Conservation (phyloP, 2,329 filamentous ascomycete species). For the Talaromyces amestolkiae region DNA sequence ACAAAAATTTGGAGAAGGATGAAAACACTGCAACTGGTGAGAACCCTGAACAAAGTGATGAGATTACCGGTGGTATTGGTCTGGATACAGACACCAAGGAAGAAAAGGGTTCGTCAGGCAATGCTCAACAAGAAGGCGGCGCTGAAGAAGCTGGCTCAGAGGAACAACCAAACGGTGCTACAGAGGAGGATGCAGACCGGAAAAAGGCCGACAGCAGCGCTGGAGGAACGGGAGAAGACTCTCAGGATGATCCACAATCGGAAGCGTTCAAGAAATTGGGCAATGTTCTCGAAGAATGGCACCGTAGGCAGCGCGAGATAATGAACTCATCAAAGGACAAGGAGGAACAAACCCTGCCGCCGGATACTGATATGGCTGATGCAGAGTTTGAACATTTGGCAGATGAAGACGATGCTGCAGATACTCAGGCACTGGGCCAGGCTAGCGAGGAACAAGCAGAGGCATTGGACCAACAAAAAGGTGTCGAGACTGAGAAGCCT, state of each 20-base stretch:
- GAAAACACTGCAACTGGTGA: constrained; percentile 53
- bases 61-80: constrained; percentile 39
- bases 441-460: constrained; percentile 83
- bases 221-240: constrained; percentile 37
- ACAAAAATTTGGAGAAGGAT: constrained; percentile 47
- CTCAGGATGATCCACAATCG: constrained; percentile 44
- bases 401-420: constrained; percentile 75
- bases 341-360: constrained; percentile 52
- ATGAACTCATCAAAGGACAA: constrained; percentile 57
- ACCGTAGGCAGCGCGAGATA: constrained; percentile 83
- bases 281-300: constrained; percentile 89
- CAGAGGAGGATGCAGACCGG: constrained; percentile 42
- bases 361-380: constrained; percentile 69
- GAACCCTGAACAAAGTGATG: constrained; percentile 50
- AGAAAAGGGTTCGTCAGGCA: constrained; percentile 44
- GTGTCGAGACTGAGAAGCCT: constrained; percentile 66
- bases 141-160: constrained; percentile 48
- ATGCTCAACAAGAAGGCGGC: constrained; percentile 43
- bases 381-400: constrained; percentile 92
- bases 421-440: constrained; percentile 86
- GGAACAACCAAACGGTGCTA: constrained; percentile 44
- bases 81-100: constrained; percentile 43
- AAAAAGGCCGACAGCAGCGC: constrained; percentile 35
- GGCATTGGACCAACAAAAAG: constrained; percentile 84
- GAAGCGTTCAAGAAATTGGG: constrained; percentile 93